Base-by-base conservation (phyloP, 768 basidiomycete species). In the Suillus subluteus region DNA sequence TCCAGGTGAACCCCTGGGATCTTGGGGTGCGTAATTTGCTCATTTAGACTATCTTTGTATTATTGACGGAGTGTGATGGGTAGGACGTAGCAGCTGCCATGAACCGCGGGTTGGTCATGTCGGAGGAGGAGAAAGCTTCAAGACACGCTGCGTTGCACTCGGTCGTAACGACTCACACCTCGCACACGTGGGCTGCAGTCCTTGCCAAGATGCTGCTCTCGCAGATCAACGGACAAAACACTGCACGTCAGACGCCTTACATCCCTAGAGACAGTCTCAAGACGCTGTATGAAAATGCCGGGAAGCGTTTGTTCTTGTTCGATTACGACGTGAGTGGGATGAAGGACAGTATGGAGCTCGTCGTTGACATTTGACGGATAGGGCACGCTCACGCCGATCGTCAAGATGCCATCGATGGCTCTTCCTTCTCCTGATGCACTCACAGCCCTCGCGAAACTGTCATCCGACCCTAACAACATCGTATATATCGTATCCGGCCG, bases 401-500 rank as follows among this genome's bases (percentile, higher is more conserved):
- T 99, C 76, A 97, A 95, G 82, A 88, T 87, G 18, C 97, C 97
- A 0, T 88, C 91, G 61, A 91, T 91, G 82, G 97, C 97, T 3
- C 79, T 89, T 2, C 97, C 97, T 0, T 91, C 94, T 1, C 76
- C 84, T 7, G 82, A 84, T 23, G 90, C 96, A 4, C 85, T 96
- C 52, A 81, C 83, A 62, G 92, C 93, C 0, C 89, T 99, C 66
- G 78, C 85, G 63, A 82, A 82, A 66, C 86, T 99, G 43, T 80
- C 91, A 1, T 79, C 82, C 18, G 96, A 98, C 77, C 94, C 96
- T 30, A 83, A 83, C 73, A 99, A 99, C 78, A 70, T 98, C 52
- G 96, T 98, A 63, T 99, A 95, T 81, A 95, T 99, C 78, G 98
- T 99, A 76, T 98, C 96, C 0, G 97, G 97, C 1, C 94, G 97